These are phyloP conservation scores for Coniochaeta sp. DNA, from an alignment of 2,329 filamentous ascomycete genomes.

Conservation along the genomic window DNA sequence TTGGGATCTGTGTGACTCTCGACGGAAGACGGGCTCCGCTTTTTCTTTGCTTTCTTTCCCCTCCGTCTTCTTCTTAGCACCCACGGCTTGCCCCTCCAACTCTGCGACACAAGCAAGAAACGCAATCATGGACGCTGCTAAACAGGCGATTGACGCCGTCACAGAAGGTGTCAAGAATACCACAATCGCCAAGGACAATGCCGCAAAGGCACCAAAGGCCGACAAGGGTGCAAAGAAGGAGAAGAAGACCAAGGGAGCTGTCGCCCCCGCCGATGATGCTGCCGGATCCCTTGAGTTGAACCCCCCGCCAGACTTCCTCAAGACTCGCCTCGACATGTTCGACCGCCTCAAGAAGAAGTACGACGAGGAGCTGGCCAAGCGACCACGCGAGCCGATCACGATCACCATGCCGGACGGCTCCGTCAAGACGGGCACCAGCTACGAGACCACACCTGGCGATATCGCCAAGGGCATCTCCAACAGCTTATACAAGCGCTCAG, in stretches of 20 bases:
- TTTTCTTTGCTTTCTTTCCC: background rate
- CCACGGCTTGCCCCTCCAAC: background rate
- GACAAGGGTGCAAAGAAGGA: slow-evolving; percentile 29
- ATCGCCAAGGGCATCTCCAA: slow-evolving; percentile 76
- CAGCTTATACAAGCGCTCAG: slow-evolving; percentile 76
- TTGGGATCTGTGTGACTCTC: no score
- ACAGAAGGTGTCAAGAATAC: slow-evolving; percentile 55
- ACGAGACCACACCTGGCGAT: slow-evolving; percentile 81
- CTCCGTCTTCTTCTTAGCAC: background rate
- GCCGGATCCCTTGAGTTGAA: slow-evolving; percentile 38
- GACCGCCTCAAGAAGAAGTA: slow-evolving; percentile 80
- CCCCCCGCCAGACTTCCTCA: slow-evolving; percentile 65
- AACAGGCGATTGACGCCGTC: slow-evolving; percentile 38
- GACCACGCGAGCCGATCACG: slow-evolving; percentile 66
- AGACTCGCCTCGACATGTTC: slow-evolving; percentile 79
- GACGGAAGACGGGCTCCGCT: no score
- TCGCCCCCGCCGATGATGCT: slow-evolving; percentile 25
- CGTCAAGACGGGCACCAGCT: slow-evolving; percentile 67
- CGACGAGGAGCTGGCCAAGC: slow-evolving; percentile 64
- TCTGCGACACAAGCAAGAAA: background rate
- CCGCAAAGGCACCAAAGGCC: slow-evolving; percentile 20
- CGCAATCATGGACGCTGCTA: slow-evolving; percentile 37
- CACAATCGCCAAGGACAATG: slow-evolving; percentile 34
- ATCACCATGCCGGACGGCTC: slow-evolving; percentile 68
- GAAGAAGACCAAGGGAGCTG: slow-evolving; percentile 43